Conservation (phyloP, 495 filamentous ascomycete species). For the Pseudoneurospora amorphoporcata region DNA sequence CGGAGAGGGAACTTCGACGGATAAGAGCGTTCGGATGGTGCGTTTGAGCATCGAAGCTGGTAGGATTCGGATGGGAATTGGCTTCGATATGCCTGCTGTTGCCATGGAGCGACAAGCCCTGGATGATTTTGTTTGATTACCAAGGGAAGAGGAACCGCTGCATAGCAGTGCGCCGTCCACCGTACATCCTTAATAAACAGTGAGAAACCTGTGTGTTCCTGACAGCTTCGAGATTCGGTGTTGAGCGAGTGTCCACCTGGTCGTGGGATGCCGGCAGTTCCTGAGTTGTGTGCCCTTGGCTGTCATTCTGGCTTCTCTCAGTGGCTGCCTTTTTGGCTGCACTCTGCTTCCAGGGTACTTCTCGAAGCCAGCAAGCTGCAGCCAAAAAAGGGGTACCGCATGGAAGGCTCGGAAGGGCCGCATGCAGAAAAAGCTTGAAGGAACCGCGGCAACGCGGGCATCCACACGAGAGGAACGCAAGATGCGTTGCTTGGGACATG, state of each 20-base stretch:
- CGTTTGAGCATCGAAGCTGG: not conserved
- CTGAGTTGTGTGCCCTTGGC: not conserved
- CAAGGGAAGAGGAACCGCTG: not conserved
- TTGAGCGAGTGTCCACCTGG: not conserved
- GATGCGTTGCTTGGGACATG: not conserved
- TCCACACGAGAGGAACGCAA: not conserved
- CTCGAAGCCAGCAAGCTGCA: not conserved
- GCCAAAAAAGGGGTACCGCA: not conserved
- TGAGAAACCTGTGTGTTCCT: not conserved
- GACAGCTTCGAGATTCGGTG: not conserved
- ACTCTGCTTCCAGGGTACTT: not conserved
- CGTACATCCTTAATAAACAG: not conserved
- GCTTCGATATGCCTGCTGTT: not conserved
- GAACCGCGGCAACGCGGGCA: not conserved
- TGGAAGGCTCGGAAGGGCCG: conserved; percentile 14
- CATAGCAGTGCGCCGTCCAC: not conserved
- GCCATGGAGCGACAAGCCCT: not conserved
- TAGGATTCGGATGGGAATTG: not conserved
- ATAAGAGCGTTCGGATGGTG: not conserved
- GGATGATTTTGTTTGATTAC: not conserved
- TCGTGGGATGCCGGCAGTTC: not conserved
- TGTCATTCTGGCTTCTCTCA: not conserved
- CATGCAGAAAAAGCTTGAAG: conserved; percentile 1
- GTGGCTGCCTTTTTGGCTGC: not conserved
- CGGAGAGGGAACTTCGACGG: not conserved